phyloP scores from a whole-genome alignment of 306 rosid species.

The Mimosa pudica region DNA sequence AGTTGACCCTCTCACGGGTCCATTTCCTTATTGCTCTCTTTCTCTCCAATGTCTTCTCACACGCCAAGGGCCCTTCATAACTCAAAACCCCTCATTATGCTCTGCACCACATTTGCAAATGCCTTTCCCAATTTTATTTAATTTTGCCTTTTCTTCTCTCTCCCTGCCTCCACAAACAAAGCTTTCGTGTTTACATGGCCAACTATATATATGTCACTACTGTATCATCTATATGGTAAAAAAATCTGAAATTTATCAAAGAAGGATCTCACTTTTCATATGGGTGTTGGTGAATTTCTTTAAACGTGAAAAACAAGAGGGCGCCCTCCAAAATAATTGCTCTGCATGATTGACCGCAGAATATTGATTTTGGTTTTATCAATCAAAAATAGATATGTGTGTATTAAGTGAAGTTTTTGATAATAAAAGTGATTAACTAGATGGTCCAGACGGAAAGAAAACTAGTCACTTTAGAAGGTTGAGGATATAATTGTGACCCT shows the following conservation, averaged over 20 bases:
- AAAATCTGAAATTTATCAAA: not conserved
- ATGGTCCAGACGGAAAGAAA: slow-evolving; percentile 36
- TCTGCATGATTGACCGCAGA: slow-evolving; percentile 36
- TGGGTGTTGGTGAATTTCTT: not conserved
- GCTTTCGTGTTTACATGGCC: not conserved
- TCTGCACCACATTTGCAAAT: not conserved
- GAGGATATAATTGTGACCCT: slow-evolving; percentile 47
- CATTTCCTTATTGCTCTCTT: slow-evolving; percentile 42
- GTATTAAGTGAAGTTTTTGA: slow-evolving; percentile 18
- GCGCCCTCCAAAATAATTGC: slow-evolving; percentile 34
- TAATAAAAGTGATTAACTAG: slow-evolving; percentile 18
- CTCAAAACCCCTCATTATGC: slow-evolving; percentile 29
- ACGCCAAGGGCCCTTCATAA: slow-evolving; percentile 6
- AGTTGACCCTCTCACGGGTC: slow-evolving; percentile 62
- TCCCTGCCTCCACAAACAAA: not conserved
- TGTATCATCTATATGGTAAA: not conserved
- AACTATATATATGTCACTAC: not conserved
- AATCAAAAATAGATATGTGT: not conserved
- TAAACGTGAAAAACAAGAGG: not conserved
- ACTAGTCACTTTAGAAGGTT: slow-evolving; percentile 43
- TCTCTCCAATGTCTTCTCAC: slow-evolving; percentile 23
- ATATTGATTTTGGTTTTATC: slow-evolving; percentile 31
- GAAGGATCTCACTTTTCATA: not conserved
- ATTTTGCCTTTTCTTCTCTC: not conserved
- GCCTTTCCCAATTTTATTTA: not conserved